Evolutionary conservation across 257 asterid genomes (phyloP).

Genomic region (Solanum stenotomum): DNA sequence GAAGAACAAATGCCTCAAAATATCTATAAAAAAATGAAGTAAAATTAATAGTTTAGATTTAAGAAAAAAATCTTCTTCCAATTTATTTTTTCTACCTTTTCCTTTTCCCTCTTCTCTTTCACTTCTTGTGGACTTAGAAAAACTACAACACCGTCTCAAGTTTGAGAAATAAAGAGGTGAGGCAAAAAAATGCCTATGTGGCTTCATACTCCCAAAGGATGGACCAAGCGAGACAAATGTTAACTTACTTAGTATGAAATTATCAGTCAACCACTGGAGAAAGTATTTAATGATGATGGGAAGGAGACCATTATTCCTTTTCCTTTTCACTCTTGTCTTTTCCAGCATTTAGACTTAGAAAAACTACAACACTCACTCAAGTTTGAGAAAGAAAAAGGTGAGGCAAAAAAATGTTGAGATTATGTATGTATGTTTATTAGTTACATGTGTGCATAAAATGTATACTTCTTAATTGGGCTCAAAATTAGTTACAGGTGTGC

Average conservation of each 20-base stretch:
- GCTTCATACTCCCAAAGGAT: too few species aligned
- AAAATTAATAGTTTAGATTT: conserved; percentile 20
- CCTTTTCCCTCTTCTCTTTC: neutral
- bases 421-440: too few species aligned
- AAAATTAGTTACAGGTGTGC: neutral
- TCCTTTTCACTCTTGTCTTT: neutral
- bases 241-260: too few species aligned
- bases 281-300: too few species aligned
- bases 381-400: neutral
- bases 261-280: too few species aligned
- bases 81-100: neutral
- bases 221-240: too few species aligned
- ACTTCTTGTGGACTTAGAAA: conserved; percentile 6
- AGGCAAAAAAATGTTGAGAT: neutral
- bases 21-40: conserved; percentile 30
- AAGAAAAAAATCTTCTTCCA: conserved; percentile 3
- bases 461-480: neutral
- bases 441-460: neutral
- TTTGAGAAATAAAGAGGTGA: conserved; percentile 1
- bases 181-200: neutral
- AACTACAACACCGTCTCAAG: neutral
- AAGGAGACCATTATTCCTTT: neutral
- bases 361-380: conserved; percentile 1
- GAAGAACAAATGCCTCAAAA: conserved; percentile 18
- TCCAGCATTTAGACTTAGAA: conserved; percentile 7